These are phyloP conservation scores for Malania oleifera DNA, from an alignment of 164 flowering plant species.

Conservation along the genomic window DNA sequence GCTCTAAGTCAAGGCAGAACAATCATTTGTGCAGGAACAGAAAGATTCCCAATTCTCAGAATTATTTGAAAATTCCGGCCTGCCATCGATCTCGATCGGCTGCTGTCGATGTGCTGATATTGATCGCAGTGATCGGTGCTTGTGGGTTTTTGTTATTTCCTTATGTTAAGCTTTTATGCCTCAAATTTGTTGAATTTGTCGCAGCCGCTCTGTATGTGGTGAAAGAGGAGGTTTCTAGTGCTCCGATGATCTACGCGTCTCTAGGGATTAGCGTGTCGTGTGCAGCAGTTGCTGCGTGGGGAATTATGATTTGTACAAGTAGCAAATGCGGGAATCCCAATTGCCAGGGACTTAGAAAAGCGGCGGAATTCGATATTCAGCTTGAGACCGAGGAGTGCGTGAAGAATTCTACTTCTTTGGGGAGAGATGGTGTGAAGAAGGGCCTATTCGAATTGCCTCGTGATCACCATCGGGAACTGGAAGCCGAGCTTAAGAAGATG, in stretches of 20 bases:
- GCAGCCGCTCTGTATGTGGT: slow-evolving; percentile 21
- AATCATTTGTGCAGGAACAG: slow-evolving; percentile 26
- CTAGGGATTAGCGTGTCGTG: slow-evolving; percentile 49
- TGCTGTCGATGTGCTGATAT: slow-evolving; percentile 55
- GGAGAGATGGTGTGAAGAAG: slow-evolving; percentile 33
- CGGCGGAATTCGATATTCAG: slow-evolving; percentile 88
- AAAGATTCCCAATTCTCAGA: slow-evolving; percentile 26
- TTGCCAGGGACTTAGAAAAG: slow-evolving; percentile 69
- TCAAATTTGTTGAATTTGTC: slow-evolving; percentile 23
- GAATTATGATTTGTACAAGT: slow-evolving; percentile 26
- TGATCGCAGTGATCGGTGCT: slow-evolving; percentile 68
- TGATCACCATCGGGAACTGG: slow-evolving; percentile 66
- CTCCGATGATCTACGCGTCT: slow-evolving; percentile 57
- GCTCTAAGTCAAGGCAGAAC: slow-evolving; percentile 28
- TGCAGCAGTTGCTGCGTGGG: slow-evolving; percentile 45
- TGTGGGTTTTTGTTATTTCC: slow-evolving; percentile 68
- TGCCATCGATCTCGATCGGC: slow-evolving; percentile 62
- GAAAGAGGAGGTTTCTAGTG: slow-evolving; percentile 40
- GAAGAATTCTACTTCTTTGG: slow-evolving; percentile 40
- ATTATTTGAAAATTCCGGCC: slow-evolving; percentile 27
- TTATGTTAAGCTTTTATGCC: slow-evolving; percentile 28
- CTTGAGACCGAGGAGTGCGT: slow-evolving; percentile 75
- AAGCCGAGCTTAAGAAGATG: slow-evolving; percentile 87
- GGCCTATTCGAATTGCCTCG: slow-evolving; percentile 64
- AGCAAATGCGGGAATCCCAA: slow-evolving; percentile 63